Evolutionary conservation across 352 stramenopile genomes (phyloP).

Genomic region (Phytopythium ostracodes): DNA sequence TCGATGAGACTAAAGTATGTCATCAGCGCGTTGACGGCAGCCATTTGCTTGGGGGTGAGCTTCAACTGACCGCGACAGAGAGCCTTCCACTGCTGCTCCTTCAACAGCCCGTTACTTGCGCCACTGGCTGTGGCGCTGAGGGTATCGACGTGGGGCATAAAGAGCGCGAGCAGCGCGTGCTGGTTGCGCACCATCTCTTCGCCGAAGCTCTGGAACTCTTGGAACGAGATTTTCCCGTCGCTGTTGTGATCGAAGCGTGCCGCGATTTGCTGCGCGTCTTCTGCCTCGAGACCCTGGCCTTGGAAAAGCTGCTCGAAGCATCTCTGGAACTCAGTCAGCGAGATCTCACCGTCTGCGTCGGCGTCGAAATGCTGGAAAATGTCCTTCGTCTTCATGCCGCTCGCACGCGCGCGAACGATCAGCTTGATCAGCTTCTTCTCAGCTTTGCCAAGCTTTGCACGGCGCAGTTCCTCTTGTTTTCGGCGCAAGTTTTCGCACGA

Average conservation of each 20-base stretch:
- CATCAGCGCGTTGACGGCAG: conserved; percentile 17
- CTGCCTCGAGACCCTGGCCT: conserved; percentile 24
- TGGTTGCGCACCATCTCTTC: conserved; percentile 34
- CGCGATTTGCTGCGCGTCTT: conserved; percentile 35
- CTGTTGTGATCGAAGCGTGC: conserved; percentile 50
- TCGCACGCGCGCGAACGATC: conserved; percentile 37
- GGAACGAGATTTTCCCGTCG: conserved; percentile 51
- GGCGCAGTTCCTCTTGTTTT: conserved; percentile 10
- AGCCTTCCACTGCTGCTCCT: conserved; percentile 23
- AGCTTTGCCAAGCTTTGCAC: conserved; percentile 12
- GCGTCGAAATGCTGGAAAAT: conserved; percentile 79
- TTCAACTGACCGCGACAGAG: conserved; percentile 31
- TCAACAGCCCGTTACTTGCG: conserved; percentile 2
- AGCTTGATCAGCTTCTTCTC: conserved; percentile 68
- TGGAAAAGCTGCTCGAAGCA: conserved; percentile 51
- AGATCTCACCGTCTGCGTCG: conserved; percentile 57
- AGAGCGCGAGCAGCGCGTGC: conserved; percentile 16
- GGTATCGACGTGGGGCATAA: conserved; percentile 19
- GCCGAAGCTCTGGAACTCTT: conserved; percentile 60
- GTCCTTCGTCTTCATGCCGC: conserved; percentile 45
- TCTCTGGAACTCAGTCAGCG: conserved; percentile 44
- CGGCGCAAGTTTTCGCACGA: conserved; percentile 13
- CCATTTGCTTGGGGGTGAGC: conserved; percentile 18
- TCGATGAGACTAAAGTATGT: conserved; percentile 25
- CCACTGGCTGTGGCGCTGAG: conserved; percentile 10